A percentile compares a stretch with the other conserved stretches of the same genome.
These are phyloP conservation scores for Lachnellula cervina DNA, from an alignment of 2,329 filamentous ascomycete genomes.

Conservation along the genomic window DNA sequence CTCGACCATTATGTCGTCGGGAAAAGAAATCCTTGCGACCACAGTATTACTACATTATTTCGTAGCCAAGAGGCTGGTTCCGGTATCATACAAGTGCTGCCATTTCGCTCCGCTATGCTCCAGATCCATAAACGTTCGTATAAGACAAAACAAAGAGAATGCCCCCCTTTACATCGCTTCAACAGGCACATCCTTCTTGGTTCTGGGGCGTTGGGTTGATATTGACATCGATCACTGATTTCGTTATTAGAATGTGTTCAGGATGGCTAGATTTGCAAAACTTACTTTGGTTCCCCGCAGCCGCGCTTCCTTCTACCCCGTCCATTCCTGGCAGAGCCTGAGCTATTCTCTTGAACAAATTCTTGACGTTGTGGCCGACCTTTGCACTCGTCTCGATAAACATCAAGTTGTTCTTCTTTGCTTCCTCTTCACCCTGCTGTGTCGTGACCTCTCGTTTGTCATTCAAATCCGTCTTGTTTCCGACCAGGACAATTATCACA, in stretches of 20 bases:
- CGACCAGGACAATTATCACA: conserved; percentile 96
- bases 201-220: conserved; percentile 65
- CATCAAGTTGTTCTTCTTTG: conserved; percentile 96
- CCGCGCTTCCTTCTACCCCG: conserved; percentile 72
- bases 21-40: not conserved
- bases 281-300: conserved; percentile 72
- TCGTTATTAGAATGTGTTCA: conserved; percentile 23
- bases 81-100: conserved; percentile 31
- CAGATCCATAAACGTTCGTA: conserved; percentile 24
- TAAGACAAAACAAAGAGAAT: conserved; percentile 21
- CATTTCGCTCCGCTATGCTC: conserved; percentile 30
- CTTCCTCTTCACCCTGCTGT: conserved; percentile 93
- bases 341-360: conserved; percentile 94
- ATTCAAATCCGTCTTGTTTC: conserved; percentile 98
- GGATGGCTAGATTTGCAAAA: conserved; percentile 22
- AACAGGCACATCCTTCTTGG: conserved; percentile 72
- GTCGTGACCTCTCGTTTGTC: conserved; percentile 98
- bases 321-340: conserved; percentile 98
- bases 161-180: conserved; percentile 18
- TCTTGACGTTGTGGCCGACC: conserved; percentile 96
- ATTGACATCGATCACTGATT: conserved; percentile 85
- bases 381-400: conserved; percentile 99
- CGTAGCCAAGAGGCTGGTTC: conserved; percentile 14
- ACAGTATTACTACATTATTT: conserved; percentile 18
- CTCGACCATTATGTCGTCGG: no score